Base-by-base conservation (phyloP, 2,329 filamentous ascomycete genomes). In the Aspergillus spinulosporus region DNA sequence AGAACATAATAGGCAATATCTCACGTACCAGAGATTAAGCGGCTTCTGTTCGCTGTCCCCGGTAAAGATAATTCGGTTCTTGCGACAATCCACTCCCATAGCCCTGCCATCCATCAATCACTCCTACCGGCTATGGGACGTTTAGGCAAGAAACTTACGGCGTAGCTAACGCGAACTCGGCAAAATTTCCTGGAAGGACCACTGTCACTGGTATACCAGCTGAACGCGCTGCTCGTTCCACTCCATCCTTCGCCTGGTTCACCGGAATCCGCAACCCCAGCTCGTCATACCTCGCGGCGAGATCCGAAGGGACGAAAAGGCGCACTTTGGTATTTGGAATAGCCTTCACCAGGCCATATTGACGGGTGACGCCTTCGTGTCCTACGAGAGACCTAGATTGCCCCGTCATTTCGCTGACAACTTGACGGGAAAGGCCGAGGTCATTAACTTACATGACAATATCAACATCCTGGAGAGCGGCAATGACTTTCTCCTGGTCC, bases 311-410 rank as follows among this genome's bases (percentile, higher is more conserved):
- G 5, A 47, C 40, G 14, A 65, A 64, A 4, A 65, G 57, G 46
- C 54, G 51, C 1, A 65, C 63, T 21, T 62, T 53, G 0, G 61
- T 62, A 6, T 53, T 56, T 1, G 63, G 54, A 14, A 65, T 61
- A 9, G 61, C 63, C 21, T 59, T 52, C 11, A 64, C 51, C 9
- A 65, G 49, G 4, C 36, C 47, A 32, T 62, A 36, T 29, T 65
- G 58, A 32, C 45, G 31, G 5, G 15, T 9, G 34, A 56, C 37
- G 3, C 57, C 61, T 9, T 57, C 59, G 21, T 62, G 44, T 12
- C 63, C 63, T 11, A 65, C 60, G 6, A 65, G 58, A 5, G 57
- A 65, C n/a, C 63, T 64, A 14, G 37, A 6, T 6, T 40, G 21
- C 21, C 21, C 21, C 37, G 42, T 32, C 12, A 26, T 6, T 5